phyloP scores from a whole-genome alignment of 257 asterid genomes.

The Thymus quinquecostatus region DNA sequence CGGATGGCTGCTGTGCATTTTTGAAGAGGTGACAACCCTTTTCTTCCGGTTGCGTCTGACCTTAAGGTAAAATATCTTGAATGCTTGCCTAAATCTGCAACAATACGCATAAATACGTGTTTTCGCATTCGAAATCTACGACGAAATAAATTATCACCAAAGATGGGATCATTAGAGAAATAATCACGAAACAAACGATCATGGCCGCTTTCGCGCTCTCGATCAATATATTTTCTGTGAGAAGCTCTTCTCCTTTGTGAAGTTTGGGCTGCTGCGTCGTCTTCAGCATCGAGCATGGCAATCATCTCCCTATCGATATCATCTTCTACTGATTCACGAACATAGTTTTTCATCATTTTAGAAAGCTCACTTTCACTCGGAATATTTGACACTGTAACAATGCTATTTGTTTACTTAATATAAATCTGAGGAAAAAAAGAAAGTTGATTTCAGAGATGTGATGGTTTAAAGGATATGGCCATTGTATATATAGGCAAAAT shows the following conservation, averaged over 20 bases:
- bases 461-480: too few species aligned
- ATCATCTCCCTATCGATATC: not conserved
- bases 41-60: not conserved
- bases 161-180: not conserved
- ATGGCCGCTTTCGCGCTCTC: not conserved
- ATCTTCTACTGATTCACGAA: not conserved
- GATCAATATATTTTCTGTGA: not conserved
- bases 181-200: not conserved
- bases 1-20: not conserved
- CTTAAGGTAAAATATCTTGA: not conserved
- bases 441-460: too few species aligned
- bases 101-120: not conserved
- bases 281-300: not conserved
- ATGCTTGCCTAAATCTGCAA: not conserved
- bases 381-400: not conserved
- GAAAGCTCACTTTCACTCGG: not conserved
- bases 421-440: not conserved
- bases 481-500: too few species aligned
- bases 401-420: too few species aligned
- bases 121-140: not conserved
- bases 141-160: not conserved
- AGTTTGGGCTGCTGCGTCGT: not conserved
- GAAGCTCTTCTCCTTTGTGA: not conserved
- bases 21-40: not conserved
- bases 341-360: too few species aligned